A percentile compares a stretch with the other conserved stretches of the same genome.
Conservation (phyloP, 805 yeast species). For the Debaryomyces prosopidis region DNA sequence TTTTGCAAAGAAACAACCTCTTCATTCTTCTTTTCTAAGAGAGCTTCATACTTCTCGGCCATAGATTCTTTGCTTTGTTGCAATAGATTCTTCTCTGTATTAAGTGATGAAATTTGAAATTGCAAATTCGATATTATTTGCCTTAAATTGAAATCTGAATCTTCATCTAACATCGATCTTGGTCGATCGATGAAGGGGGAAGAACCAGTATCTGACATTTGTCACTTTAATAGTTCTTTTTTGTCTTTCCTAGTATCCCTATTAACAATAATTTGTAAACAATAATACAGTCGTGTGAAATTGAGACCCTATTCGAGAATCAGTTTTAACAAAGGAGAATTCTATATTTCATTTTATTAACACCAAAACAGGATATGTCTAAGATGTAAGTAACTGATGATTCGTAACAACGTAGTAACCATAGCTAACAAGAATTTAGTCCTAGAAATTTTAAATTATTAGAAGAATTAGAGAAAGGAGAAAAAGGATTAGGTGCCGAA, state of each 20-base stretch:
- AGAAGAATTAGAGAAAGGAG: slow-evolving; percentile 97
- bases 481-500: slow-evolving; percentile 95
- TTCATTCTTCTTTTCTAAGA: slow-evolving; percentile 31
- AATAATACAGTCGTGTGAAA: slow-evolving; percentile 5
- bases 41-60: slow-evolving; percentile 23
- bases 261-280: background rate
- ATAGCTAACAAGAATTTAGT: slow-evolving; percentile 26
- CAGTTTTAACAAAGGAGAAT: background rate
- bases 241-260: background rate
- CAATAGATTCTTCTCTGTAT: slow-evolving; percentile 35
- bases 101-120: slow-evolving; percentile 30
- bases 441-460: slow-evolving; percentile 94
- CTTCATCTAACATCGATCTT: slow-evolving; percentile 7
- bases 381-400: slow-evolving; percentile 41
- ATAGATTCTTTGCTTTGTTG: slow-evolving; percentile 26
- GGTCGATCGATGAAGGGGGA: slow-evolving; percentile 33
- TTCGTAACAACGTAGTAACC: background rate
- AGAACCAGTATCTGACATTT: slow-evolving; percentile 14
- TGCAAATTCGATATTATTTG: slow-evolving; percentile 27
- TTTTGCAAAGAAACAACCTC: slow-evolving; percentile 31
- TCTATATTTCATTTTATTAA: background rate
- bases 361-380: slow-evolving; percentile 32
- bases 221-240: background rate
- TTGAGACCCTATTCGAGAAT: background rate
- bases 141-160: slow-evolving; percentile 14